A percentile compares a stretch with the other conserved stretches of the same genome.
Evolutionary conservation across 116 monocot species (phyloP).

Genomic region (Phalaenopsis hybrid): DNA sequence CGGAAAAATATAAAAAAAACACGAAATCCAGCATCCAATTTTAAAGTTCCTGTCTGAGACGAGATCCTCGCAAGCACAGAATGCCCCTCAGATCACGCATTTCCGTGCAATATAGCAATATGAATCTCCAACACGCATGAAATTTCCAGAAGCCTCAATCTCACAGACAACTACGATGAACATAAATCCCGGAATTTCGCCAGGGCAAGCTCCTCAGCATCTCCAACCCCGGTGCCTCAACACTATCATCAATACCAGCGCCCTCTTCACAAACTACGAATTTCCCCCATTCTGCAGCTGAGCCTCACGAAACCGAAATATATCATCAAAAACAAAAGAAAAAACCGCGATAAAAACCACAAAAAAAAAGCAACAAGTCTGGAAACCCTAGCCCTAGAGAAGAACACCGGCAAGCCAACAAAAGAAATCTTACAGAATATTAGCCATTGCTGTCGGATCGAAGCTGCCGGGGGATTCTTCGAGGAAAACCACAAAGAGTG

Average conservation of each 20-base stretch:
- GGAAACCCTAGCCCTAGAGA: constrained; percentile 3
- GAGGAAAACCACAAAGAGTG: not conserved
- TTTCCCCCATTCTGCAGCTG: not conserved
- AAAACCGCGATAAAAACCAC: not conserved
- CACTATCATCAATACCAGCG: not conserved
- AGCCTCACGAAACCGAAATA: not conserved
- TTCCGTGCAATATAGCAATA: not conserved
- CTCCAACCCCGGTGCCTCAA: not conserved
- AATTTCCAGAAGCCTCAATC: not conserved
- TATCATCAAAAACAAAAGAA: not conserved
- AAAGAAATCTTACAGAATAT: constrained; percentile 3
- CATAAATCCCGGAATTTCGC: not conserved
- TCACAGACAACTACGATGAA: not conserved
- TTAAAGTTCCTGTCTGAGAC: not conserved
- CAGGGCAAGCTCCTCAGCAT: not conserved
- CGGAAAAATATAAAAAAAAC: not conserved
- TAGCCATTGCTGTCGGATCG: constrained; percentile 7
- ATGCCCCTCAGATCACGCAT: not conserved
- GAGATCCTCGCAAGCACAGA: not conserved
- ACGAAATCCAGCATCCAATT: not conserved
- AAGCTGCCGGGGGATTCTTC: not conserved
- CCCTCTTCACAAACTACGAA: not conserved
- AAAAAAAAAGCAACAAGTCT: not conserved
- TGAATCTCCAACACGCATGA: not conserved
- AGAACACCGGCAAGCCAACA: not conserved